Evolutionary conservation across 352 stramenopile species (phyloP), one percentile per base, ranked within the genome.

Genomic region (Blastocystis sp.): DNA sequence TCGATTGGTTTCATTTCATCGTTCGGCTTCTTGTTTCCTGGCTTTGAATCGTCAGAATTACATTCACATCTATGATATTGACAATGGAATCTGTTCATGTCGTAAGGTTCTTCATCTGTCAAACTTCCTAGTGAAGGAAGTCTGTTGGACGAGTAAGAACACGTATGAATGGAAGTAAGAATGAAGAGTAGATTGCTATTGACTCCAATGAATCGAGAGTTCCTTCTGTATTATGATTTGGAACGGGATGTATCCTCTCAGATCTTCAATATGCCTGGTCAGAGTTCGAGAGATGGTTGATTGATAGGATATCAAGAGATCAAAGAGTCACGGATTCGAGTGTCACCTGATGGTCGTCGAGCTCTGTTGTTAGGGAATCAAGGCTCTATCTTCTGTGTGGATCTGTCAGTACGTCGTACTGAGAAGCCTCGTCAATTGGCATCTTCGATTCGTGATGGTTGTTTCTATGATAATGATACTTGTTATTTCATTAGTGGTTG

Each of bases 391-490:
- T 80, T 80, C 49, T 29, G 19, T 52, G 35, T 80, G 5, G 67
- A 80, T 57, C 67, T 80, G 4, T 16, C 32, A 1, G 37, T 5
- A 7, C 4, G 67, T 43, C 32, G 35, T 11, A 14, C 39, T 0
- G 39, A 27, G 7, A n/a, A 49, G 21, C 32, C 43, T 2, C 42
- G 39, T 43, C 67, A 61, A n/a, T 37, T 80, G 9, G 67, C 67
- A 5, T 80, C 67, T 4, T 27, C 42, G 21, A 54, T 80, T 19
- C 12, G 32, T 12, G 24, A 80, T 59, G 67, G 32, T 27, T 61
- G 42, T 43, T 80, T 80, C 67, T 80, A 80, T 37, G 67, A 80
- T 11, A 58, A 59, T 43, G 67, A 80, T 11, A 80, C 67, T 0
- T 80, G 67, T 43, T 80, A 80, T 58, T 32, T 80, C 19, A 14